phyloP scores from a whole-genome alignment of 768 basidiomycete genomes.

The Panus rudis region DNA sequence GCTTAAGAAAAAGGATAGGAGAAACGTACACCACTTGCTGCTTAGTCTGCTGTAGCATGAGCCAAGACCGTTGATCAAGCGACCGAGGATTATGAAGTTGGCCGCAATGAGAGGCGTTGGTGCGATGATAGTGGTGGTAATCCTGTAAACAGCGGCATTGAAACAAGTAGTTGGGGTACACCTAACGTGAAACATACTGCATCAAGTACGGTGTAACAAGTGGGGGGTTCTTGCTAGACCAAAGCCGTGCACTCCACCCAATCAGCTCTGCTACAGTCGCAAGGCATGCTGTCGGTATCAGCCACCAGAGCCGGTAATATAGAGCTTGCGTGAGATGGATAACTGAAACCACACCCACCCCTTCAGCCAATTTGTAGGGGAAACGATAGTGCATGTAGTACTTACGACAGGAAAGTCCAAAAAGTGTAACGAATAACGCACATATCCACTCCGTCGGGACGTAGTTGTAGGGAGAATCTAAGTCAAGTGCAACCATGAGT shows the following conservation, averaged over 20 bases:
- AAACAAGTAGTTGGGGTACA: neutral
- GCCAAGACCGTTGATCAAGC: slow-evolving; percentile 38
- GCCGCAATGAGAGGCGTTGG: slow-evolving; percentile 54
- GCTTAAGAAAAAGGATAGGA: neutral
- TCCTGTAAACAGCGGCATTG: slow-evolving; percentile 24
- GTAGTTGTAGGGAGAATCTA: slow-evolving; percentile 25
- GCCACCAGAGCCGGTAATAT: slow-evolving; percentile 28
- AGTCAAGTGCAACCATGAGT: neutral
- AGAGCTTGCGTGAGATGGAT: slow-evolving; percentile 23
- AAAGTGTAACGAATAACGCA: slow-evolving; percentile 30
- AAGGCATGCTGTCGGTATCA: slow-evolving; percentile 25
- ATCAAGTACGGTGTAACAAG: slow-evolving; percentile 31
- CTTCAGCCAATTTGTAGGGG: neutral
- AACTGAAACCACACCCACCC: slow-evolving; percentile 7
- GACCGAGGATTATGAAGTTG: slow-evolving; percentile 51
- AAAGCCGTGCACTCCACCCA: slow-evolving; percentile 32
- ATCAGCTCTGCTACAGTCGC: slow-evolving; percentile 29
- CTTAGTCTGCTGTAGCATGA: slow-evolving; percentile 38
- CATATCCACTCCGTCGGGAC: slow-evolving; percentile 30
- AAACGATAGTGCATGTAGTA: neutral
- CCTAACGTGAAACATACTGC: slow-evolving; percentile 23
- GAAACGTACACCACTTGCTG: slow-evolving; percentile 35
- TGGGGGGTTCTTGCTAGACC: slow-evolving; percentile 23
- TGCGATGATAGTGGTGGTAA: slow-evolving; percentile 45
- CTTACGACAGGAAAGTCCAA: slow-evolving; percentile 23